Base-by-base conservation (phyloP, 1,139 yeast species). In the Sugiyamaella pinicola region DNA sequence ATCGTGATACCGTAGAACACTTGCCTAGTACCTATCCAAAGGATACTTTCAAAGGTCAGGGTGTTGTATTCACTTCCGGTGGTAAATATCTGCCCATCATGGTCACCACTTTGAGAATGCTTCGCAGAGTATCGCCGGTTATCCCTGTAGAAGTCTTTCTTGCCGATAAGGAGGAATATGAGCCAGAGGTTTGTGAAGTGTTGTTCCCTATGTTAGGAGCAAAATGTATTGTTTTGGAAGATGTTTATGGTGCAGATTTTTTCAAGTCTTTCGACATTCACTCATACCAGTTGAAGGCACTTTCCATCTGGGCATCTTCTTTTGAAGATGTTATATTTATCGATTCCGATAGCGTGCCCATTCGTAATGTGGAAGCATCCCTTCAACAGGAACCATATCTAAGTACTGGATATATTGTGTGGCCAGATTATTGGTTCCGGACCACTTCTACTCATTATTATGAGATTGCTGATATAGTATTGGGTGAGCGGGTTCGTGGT, bases 381-480 rank as follows among this genome's bases (percentile, higher is more conserved):
- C 82, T 86, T 62, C 73, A 74, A 7, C 74, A 80, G 51, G 78
- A 77, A 35, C 78, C 87, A 9, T 86, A 77, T 68, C 66, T 69
- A 41, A 63, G 74, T 15, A 69, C 76, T 49, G 90, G 91, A 1
- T 74, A 84, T 70, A 77, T 86, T 3, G 72, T 84, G 26, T 86
- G 93, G 90, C 91, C 93, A 6, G 95, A 86, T 68, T 86, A 81
- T 66, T 86, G 95, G 95, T 75, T 79, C 61, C 75, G 93, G 59
- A 79, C 87, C 0, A 82, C 85, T 1, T 77, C 84, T 5, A 93
- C 95, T 4, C 70, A 69, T 39, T 86, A 75, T 65, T 86, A 84
- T 66, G 79, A 81, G 12, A 78, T 86, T 55, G 87, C 88, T 0
- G 84, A 77, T 4, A 68, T 79, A 4, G 62, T 70, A 17, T 73